Evolutionary conservation across 257 asterid genomes (phyloP).

Genomic region (Coffea eugenioides): DNA sequence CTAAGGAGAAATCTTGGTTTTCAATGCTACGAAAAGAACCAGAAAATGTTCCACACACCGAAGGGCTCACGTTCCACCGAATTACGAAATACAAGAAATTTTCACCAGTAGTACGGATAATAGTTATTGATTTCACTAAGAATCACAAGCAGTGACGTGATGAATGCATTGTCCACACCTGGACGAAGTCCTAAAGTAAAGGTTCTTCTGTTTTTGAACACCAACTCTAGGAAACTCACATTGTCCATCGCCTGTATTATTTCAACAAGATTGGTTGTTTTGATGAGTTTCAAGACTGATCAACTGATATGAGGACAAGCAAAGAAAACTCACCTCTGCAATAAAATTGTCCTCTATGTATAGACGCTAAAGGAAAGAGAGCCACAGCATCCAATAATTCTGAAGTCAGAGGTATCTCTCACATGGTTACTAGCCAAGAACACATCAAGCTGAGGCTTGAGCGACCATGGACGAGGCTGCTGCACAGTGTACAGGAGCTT

Average conservation of each 20-base stretch:
- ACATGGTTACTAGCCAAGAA: conserved; percentile 33
- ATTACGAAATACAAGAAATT: no score
- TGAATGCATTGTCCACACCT: conserved; percentile 50
- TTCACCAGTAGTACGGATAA: neutral
- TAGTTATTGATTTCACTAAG: neutral
- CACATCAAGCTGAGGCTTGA: conserved; percentile 36
- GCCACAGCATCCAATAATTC: conserved; percentile 34
- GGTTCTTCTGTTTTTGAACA: conserved; percentile 28
- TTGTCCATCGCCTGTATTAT: conserved; percentile 44
- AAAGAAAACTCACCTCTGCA: conserved; percentile 41
- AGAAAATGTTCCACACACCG: no score
- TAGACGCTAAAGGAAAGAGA: conserved; percentile 31
- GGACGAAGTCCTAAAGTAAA: conserved; percentile 55
- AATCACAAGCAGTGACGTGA: conserved; percentile 25
- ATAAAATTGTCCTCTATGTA: conserved; percentile 34
- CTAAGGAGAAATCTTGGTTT: no score
- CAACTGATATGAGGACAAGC: neutral
- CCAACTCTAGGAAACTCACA: conserved; percentile 23
- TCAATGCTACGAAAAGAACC: no score
- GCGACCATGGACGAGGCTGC: conserved; percentile 14
- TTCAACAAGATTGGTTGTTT: neutral
- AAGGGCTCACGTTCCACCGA: no score
- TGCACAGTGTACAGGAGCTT: neutral
- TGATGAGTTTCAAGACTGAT: neutral
- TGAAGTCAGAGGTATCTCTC: conserved; percentile 22